Percentiles rank a stretch among this genome's conserved stretches.
Evolutionary conservation across 2,329 filamentous ascomycete species (phyloP).

Genomic region (Fusarium clavum): DNA sequence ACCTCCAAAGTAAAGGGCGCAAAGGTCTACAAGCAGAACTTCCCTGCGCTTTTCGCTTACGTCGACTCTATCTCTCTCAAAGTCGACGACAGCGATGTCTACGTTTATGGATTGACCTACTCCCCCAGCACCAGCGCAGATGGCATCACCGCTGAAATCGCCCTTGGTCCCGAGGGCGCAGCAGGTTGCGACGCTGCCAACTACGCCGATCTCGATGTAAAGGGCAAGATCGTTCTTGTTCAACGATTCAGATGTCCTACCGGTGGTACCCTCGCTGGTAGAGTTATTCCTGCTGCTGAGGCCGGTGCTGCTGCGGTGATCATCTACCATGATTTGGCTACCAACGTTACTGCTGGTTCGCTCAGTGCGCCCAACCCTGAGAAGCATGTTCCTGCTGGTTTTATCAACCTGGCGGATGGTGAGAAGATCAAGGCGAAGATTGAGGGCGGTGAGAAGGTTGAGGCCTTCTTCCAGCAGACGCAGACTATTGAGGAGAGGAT

Average conservation of each 20-base stretch:
- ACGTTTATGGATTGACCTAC: conserved; percentile 39
- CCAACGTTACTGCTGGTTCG: conserved; percentile 38
- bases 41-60: conserved; percentile 60
- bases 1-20: conserved; percentile 55
- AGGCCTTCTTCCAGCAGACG: conserved; percentile 36
- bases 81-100: conserved; percentile 32
- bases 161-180: conserved; percentile 35
- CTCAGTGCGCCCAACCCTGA: conserved; percentile 40
- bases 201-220: conserved; percentile 38
- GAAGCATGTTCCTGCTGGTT: conserved; percentile 31
- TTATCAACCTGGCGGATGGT: conserved; percentile 53
- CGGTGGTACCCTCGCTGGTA: conserved; percentile 39
- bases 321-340: conserved; percentile 37
- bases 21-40: conserved; percentile 60
- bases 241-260: conserved; percentile 43
- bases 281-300: conserved; percentile 35
- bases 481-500: conserved; percentile 42
- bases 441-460: conserved; percentile 51
- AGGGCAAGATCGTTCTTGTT: conserved; percentile 45
- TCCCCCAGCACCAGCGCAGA: conserved; percentile 33
- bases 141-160: conserved; percentile 39
- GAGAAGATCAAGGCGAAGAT: conserved; percentile 54
- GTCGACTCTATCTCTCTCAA: conserved; percentile 55
- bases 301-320: conserved; percentile 39
- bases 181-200: conserved; percentile 38